A percentile compares a stretch with the other conserved stretches of the same genome.
Evolutionary conservation across 2,329 filamentous ascomycete species (phyloP).

Genomic region (Fusarium penzigii): DNA sequence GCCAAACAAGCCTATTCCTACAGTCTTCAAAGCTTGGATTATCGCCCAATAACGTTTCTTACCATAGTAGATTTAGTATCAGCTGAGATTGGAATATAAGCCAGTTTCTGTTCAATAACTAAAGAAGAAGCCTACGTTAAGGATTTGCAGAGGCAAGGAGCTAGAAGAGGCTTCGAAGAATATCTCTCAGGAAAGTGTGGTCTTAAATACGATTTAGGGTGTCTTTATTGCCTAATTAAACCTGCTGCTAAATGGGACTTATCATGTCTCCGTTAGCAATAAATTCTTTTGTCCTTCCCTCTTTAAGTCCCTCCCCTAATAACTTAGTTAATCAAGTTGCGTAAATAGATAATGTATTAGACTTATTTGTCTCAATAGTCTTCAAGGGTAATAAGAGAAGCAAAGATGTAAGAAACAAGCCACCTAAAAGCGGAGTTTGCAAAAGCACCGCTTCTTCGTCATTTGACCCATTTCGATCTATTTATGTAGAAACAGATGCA

Average conservation of each 20-base stretch:
- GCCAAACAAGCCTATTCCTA: conserved; percentile 3
- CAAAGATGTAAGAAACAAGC: not conserved
- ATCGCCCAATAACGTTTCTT: conserved; percentile 11
- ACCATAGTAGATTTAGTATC: conserved; percentile 10
- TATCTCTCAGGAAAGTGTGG: not conserved
- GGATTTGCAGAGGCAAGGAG: not conserved
- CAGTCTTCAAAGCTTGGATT: conserved; percentile 16
- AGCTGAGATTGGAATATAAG: not conserved
- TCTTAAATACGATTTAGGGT: not conserved
- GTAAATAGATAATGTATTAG: not conserved
- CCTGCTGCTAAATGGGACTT: not conserved
- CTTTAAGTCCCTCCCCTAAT: not conserved
- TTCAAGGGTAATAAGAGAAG: not conserved
- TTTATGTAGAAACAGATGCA: too few relatives aligned
- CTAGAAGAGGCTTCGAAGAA: not conserved
- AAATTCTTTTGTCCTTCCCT: not conserved
- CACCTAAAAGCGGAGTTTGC: not conserved
- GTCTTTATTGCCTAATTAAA: not conserved
- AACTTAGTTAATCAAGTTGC: not conserved
- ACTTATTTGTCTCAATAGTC: not conserved
- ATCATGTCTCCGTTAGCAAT: not conserved
- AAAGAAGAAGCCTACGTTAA: not conserved
- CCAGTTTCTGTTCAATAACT: not conserved
- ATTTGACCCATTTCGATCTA: too few relatives aligned
- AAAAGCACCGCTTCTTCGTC: too few relatives aligned